Percentiles rank a stretch among this genome's conserved stretches.
These are phyloP conservation scores for Sphagnum tenellum DNA, from an alignment of 225 moss, liverwort and hornwort genomes.

Conservation along the genomic window DNA sequence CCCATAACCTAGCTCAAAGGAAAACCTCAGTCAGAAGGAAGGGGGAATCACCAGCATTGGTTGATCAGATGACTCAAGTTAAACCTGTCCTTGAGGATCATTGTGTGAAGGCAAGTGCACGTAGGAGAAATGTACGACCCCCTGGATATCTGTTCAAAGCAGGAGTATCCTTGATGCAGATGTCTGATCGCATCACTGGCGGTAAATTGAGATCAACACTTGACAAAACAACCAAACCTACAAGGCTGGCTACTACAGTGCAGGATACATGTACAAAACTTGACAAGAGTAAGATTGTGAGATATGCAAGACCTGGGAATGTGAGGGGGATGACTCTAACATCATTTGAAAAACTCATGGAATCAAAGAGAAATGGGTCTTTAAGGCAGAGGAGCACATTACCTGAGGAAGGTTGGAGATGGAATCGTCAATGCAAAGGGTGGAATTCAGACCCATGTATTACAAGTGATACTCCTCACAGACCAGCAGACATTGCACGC, in stretches of 20 bases:
- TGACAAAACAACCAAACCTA: slow-evolving; percentile 1
- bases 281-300: too few species aligned
- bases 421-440: slow-evolving; percentile 7
- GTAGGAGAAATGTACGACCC: slow-evolving; percentile 11
- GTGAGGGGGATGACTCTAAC: too few species aligned
- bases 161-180: slow-evolving; percentile 12
- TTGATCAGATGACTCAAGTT: slow-evolving; percentile 36
- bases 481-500: slow-evolving; percentile 27
- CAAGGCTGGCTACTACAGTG: too few species aligned
- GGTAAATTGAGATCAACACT: slow-evolving; percentile 2
- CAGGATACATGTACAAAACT: too few species aligned
- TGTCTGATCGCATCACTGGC: slow-evolving; percentile 9
- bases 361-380: too few species aligned
- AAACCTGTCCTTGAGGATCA: slow-evolving; percentile 15
- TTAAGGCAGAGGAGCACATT: too few species aligned
- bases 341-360: too few species aligned
- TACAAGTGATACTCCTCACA: slow-evolving; percentile 30
- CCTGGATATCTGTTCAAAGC: slow-evolving; percentile 13
- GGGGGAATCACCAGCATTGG: slow-evolving; percentile 25
- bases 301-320: too few species aligned
- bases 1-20: slow-evolving; percentile 2
- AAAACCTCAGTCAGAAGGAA: slow-evolving; percentile 8
- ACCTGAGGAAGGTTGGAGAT: too few species aligned
- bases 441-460: slow-evolving; percentile 38
- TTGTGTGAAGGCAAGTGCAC: slow-evolving; percentile 8